These are phyloP conservation scores for Carex arenaria DNA, from an alignment of 202 grass and related monocot genomes.

Conservation along the genomic window DNA sequence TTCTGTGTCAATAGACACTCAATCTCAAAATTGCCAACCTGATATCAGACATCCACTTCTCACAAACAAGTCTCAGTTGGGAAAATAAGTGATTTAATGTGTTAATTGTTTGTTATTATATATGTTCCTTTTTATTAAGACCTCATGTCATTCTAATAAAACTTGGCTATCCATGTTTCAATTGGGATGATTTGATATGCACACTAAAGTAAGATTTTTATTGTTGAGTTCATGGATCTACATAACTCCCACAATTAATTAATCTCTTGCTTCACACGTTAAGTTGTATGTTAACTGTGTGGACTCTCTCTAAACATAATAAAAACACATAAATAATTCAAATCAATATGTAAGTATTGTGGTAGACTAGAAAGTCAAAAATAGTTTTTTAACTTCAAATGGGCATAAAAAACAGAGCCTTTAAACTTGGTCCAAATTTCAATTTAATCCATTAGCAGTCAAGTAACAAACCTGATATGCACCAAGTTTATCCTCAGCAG, in stretches of 20 bases:
- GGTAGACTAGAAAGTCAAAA: too few species aligned
- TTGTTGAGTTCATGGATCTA: too few species aligned
- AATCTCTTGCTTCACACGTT: not conserved
- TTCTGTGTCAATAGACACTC: not conserved
- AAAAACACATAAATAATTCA: not conserved
- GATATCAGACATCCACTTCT: conserved; percentile 41
- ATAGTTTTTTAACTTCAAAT: too few species aligned
- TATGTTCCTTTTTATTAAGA: not conserved
- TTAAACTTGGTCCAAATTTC: too few species aligned
- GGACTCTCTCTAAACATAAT: not conserved
- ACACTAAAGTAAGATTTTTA: not conserved
- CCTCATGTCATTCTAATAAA: not conserved
- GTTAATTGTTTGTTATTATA: not conserved
- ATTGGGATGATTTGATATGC: not conserved
- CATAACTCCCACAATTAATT: too few species aligned
- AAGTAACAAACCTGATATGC: too few species aligned
- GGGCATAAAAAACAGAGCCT: too few species aligned
- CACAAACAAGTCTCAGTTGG: not conserved
- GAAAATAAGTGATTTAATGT: not conserved
- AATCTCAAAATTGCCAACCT: not conserved
- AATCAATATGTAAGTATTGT: not conserved
- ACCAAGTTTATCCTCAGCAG: too few species aligned
- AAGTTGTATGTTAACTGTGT: not conserved
- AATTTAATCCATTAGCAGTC: too few species aligned
- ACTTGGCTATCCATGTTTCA: not conserved